Evolutionary conservation across 116 monocot species (phyloP).

Genomic region (Trichopus zeylanicus): DNA sequence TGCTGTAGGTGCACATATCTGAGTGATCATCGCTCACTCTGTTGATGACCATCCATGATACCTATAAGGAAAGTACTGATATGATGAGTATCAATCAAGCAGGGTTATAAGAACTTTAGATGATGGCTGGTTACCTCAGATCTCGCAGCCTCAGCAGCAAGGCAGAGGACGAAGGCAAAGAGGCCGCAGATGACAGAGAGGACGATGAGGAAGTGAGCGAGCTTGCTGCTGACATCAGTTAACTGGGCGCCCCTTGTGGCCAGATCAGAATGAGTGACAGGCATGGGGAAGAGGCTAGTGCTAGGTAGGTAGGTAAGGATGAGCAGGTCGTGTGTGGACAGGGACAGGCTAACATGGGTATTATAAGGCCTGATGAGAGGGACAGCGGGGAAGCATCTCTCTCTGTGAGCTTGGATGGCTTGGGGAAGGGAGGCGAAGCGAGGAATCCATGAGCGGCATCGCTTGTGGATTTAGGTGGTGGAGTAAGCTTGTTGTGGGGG

Average conservation of each 20-base stretch:
- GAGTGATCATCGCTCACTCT: slow-evolving; percentile 1
- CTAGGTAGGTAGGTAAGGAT: too few relatives aligned
- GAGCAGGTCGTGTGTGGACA: not conserved
- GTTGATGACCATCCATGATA: slow-evolving; percentile 26
- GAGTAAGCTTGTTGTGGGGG: slow-evolving; percentile 2
- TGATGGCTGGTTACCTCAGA: slow-evolving; percentile 49
- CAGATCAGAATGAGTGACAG: slow-evolving; percentile 23
- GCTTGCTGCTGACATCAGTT: not conserved
- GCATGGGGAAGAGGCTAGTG: slow-evolving; percentile 18
- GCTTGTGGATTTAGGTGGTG: not conserved
- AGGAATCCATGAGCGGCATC: slow-evolving; percentile 11
- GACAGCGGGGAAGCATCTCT: too few relatives aligned
- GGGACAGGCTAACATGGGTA: not conserved
- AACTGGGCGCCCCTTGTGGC: not conserved
- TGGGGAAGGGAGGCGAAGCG: not conserved
- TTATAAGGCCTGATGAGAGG: not conserved
- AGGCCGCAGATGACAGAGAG: slow-evolving; percentile 35
- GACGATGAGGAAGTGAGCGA: slow-evolving; percentile 11
- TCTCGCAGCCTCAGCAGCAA: slow-evolving; percentile 67
- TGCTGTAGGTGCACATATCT: slow-evolving; percentile 50
- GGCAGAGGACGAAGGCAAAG: slow-evolving; percentile 60
- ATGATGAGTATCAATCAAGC: too few relatives aligned
- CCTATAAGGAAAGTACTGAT: slow-evolving; percentile 12
- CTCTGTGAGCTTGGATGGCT: not conserved
- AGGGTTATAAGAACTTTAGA: not conserved